These are phyloP conservation scores for Chamaenerion angustifolium DNA, from an alignment of 345 rosid species.

Conservation along the genomic window DNA sequence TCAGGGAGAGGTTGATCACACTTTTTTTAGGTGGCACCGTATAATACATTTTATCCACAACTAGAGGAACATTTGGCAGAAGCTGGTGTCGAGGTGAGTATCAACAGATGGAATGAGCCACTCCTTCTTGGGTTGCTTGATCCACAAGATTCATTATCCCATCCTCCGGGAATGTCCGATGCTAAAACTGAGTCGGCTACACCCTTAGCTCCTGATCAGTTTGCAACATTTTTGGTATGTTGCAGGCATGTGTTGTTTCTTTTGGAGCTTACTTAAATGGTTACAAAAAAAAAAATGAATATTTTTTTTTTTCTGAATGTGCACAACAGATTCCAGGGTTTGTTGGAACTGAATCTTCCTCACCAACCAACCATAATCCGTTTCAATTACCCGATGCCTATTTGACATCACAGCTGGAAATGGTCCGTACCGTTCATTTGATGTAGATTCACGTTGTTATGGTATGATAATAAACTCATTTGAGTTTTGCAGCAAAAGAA, in stretches of 20 bases:
- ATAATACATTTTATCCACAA: slow-evolving; percentile 77
- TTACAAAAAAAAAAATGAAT: no score
- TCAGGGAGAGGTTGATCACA: no score
- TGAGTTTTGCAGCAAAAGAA: slow-evolving; percentile 39
- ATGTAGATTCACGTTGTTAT: no score
- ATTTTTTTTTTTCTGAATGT: neutral
- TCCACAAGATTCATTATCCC: slow-evolving; percentile 92
- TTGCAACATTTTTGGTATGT: slow-evolving; percentile 77
- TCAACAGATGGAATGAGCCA: slow-evolving; percentile 88
- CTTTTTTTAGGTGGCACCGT: slow-evolving; percentile 72
- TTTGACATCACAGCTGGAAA: slow-evolving; percentile 60
- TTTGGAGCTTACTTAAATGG: neutral
- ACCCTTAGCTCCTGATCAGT: slow-evolving; percentile 78
- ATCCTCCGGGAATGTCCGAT: slow-evolving; percentile 96
- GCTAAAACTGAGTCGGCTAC: slow-evolving; percentile 80
- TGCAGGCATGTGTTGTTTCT: neutral
- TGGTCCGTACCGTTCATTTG: slow-evolving; percentile 20
- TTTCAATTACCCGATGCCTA: slow-evolving; percentile 72
- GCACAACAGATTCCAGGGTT: slow-evolving; percentile 77
- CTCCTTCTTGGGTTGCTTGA: slow-evolving; percentile 76
- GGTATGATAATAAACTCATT: no score
- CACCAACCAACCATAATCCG: slow-evolving; percentile 66
- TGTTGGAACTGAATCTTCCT: slow-evolving; percentile 62
- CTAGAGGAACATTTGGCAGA: slow-evolving; percentile 89
- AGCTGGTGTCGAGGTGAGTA: slow-evolving; percentile 60